Evolutionary conservation across 2,329 filamentous ascomycete genomes (phyloP).

Genomic region (Monosporascus sp.): DNA sequence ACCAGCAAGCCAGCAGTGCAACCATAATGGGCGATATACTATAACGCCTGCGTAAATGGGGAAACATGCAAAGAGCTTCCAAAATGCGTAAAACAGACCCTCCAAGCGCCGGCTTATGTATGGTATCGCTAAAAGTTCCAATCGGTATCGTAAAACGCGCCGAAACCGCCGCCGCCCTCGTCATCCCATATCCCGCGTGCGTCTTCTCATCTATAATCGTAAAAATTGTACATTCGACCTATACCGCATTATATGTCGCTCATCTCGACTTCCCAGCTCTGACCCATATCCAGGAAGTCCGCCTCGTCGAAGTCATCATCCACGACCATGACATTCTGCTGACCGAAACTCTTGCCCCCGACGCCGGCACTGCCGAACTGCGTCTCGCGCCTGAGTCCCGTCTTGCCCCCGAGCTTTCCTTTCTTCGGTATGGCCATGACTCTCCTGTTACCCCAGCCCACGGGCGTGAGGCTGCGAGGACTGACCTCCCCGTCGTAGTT

Average conservation of each 20-base stretch:
- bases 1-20: no score
- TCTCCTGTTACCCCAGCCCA: slow-evolving; percentile 34
- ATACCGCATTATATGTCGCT: slow-evolving; percentile 20
- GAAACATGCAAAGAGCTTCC: no score
- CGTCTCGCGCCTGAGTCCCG: neutral
- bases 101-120: no score
- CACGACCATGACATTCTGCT: slow-evolving; percentile 40
- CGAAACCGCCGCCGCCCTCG: no score
- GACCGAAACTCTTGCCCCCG: slow-evolving; percentile 21
- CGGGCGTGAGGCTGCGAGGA: slow-evolving; percentile 33
- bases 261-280: slow-evolving; percentile 36
- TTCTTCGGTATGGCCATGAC: slow-evolving; percentile 43
- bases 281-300: slow-evolving; percentile 49
- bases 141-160: no score
- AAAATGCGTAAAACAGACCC: no score
- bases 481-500: slow-evolving; percentile 33
- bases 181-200: neutral
- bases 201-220: no score
- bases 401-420: slow-evolving; percentile 11
- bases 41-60: no score
- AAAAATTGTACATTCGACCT: no score
- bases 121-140: no score
- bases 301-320: slow-evolving; percentile 63
- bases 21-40: no score
- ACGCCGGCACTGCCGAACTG: slow-evolving; percentile 11